Evolutionary conservation across 768 basidiomycete species (phyloP), one percentile per base, ranked within the genome.

Genomic region (Mycena filopes): DNA sequence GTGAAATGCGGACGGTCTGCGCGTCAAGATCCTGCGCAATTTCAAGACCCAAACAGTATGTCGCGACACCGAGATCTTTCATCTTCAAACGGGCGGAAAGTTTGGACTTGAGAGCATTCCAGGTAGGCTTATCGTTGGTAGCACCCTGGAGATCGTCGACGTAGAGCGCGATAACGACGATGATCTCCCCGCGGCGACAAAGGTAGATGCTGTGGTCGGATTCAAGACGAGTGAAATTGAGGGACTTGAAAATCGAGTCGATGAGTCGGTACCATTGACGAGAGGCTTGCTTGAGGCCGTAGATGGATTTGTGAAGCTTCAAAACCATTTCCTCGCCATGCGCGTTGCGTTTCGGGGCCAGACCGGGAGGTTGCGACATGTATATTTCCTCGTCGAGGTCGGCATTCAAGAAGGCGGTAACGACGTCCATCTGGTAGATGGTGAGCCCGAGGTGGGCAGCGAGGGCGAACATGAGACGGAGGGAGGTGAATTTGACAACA

Each of bases 141-240:
- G 57, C 47, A 3, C 47, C 57, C 23, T 49, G 47, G 2, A 59
- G 33, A 9, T 59, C 57, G 25, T 59, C 47, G 25, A 49, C 38
- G 20, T 59, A 49, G 13, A 49, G 33, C 1, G 46, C 57, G 6
- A 49, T 59, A 20, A 59, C 18, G 15, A 49, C 25, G 4, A 49
- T n/a, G 25, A 59, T 59, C 1, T 49, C 20, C 2, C 25, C 57
- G 20, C 47, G 46, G 9, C 36, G 38, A 18, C 57, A 59, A 4
- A 49, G 57, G 20, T 57, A 57, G 10, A 57, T 57, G 31, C 55
- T 57, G 45, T 57, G 55, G 20, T 59, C 47, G 12, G 57, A 48
- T 41, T 49, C 38, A 9, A 49, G 47, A 11, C 47, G 36, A 6
- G 47, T 41, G 33, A 49, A 59, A 38, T 38, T 47, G 7, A 59